Conservation (phyloP, 1,284 basidiomycete species). For the Microbotryomycetes sp. region DNA sequence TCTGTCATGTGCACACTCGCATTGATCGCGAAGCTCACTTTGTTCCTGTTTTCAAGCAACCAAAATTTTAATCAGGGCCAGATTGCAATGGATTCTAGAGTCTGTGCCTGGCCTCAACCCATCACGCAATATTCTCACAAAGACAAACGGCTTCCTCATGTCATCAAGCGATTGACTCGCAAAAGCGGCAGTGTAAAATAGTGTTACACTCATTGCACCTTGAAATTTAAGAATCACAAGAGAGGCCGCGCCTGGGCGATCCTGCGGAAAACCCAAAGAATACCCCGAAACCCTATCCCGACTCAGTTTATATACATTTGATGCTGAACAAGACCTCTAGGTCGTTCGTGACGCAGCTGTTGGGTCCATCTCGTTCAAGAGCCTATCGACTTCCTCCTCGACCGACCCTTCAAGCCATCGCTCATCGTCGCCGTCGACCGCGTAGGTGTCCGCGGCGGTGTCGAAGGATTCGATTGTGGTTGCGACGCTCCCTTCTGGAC, state of each 20-base stretch:
- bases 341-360: neutral
- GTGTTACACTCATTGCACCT: too few species aligned
- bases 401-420: neutral
- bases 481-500: constrained; percentile 7
- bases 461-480: constrained; percentile 6
- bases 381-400: constrained; percentile 26
- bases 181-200: too few species aligned
- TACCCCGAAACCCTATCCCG: too few species aligned
- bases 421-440: neutral
- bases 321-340: too few species aligned
- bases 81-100: constrained; percentile 33
- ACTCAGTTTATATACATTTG: too few species aligned
- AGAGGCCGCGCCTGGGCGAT: too few species aligned
- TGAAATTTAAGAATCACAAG: too few species aligned
- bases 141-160: constrained; percentile 31
- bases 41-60: neutral
- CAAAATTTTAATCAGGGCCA: constrained; percentile 24
- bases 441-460: neutral
- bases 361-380: constrained; percentile 25
- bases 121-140: constrained; percentile 28
- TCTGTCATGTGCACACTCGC: neutral
- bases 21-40: neutral
- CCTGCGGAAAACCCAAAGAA: too few species aligned
- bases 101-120: constrained; percentile 30
- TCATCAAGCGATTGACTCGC: too few species aligned